Evolutionary conservation across 371 early-diverging fungal genomes (phyloP), one percentile per base, ranked within the genome.

Genomic region (Umbelopsis sp.): DNA sequence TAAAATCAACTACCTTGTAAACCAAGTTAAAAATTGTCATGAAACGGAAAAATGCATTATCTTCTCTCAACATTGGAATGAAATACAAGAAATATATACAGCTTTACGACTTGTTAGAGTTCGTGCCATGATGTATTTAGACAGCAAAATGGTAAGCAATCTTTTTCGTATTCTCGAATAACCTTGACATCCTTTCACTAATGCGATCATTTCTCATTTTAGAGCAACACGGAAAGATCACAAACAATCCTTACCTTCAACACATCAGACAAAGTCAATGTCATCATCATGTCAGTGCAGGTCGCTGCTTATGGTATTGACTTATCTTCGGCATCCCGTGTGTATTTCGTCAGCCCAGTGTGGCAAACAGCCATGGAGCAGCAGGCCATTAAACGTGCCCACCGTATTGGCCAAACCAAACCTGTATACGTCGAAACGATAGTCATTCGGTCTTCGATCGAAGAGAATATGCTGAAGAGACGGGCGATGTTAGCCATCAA

Each of bases 361-460:
- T 89, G 88, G 90, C 84, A 85, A 72, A 77, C 83, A 0, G 87
- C 83, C 11, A 85, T 82, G 69, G 85, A 85, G 75, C 86, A 85
- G 48, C 90, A 87, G 46, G 97, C 97, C 0, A 87, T 95, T 81
- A 96, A 96, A 71, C 87, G 97, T 8, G 96, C 95, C 0, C 96
- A 96, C 69, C 80, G 97, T 37, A 87, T 97, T 32, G 97, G 96
- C 0, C 95, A 96, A 71, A 86, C 73, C 29, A 82, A 86, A 18
- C 89, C 89, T 0, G 95, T 96, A 0, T 87, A 82, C 77, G 93
- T 96, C 4, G 93, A 91, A 63, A 87, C 91, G 3, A 72, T 96
- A 35, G 88, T 93, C 2, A 82, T 89, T 57, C 76, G 81, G 1
- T 81, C 87, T 41, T 88, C 92, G 0, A 76, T 93, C n/a, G 96